phyloP scores from a whole-genome alignment of 441 rosid genomes.

The Viola pubescens region DNA sequence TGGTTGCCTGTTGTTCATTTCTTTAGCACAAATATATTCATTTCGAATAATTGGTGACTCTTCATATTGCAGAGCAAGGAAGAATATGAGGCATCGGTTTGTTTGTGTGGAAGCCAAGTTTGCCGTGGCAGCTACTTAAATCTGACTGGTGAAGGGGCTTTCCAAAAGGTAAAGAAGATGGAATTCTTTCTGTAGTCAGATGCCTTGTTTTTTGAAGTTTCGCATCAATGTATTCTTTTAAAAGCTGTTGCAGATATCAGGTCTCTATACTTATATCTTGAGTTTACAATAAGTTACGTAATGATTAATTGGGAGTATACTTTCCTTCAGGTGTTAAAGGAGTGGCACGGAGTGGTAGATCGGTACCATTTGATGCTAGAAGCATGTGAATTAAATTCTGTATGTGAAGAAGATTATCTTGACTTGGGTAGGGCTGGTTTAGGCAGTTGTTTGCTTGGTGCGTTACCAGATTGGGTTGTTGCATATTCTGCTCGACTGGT shows the following conservation, averaged over 20 bases:
- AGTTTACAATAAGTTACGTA: not conserved
- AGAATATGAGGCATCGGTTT: conserved; percentile 99
- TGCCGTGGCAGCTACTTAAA: conserved; percentile 99
- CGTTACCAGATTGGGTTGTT: conserved; percentile 91
- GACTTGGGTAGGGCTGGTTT: conserved; percentile 97
- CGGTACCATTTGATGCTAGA: conserved; percentile 84
- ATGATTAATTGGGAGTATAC: not conserved
- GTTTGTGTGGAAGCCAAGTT: conserved; percentile 99
- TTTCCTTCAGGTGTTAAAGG: conserved; percentile 64
- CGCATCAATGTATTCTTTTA: not conserved
- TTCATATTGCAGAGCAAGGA: conserved; percentile 77
- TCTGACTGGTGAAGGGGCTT: conserved; percentile 99
- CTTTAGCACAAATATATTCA: not conserved
- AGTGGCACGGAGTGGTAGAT: conserved; percentile 88
- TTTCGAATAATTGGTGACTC: conserved; percentile 22
- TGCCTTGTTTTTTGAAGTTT: not conserved
- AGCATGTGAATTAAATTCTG: conserved; percentile 79
- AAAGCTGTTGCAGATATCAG: not conserved
- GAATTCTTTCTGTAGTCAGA: not conserved
- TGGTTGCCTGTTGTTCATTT: conserved; percentile 19
- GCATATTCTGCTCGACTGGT: conserved; percentile 97
- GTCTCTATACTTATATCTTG: too few relatives aligned
- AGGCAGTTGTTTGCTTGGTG: conserved; percentile 98
- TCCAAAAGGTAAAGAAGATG: conserved; percentile 58
- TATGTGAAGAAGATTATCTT: conserved; percentile 91